Percentiles rank a stretch among this genome's conserved stretches.
Conservation (phyloP, 768 basidiomycete species). For the Leccinum ochraceum region DNA sequence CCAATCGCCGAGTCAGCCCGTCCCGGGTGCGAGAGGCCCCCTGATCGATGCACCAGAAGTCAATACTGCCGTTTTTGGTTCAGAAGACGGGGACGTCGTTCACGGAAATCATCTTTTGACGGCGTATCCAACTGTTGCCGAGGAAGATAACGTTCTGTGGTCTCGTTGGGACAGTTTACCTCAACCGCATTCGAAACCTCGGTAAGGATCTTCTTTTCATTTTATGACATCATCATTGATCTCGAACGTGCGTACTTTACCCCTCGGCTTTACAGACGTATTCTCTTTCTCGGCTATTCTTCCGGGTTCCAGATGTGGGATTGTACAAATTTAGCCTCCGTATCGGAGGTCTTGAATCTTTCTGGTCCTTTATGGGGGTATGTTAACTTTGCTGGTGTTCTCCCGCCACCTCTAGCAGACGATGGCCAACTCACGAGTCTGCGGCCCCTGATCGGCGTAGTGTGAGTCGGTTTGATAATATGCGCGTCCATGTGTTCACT, state of each 20-base stretch:
- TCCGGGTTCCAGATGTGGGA: constrained; percentile 64
- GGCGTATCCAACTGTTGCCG: constrained; percentile 32
- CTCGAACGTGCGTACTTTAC: constrained; percentile 11
- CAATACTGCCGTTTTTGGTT: constrained; percentile 11
- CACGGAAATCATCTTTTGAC: constrained; percentile 19
- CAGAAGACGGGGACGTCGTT: constrained; percentile 26
- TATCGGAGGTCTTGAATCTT: constrained; percentile 57
- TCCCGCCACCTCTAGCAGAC: constrained; percentile 34
- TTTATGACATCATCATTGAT: not conserved
- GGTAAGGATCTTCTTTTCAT: constrained; percentile 15
- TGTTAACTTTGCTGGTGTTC: constrained; percentile 41
- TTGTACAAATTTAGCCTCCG: constrained; percentile 49
- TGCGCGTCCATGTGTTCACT: constrained; percentile 7
- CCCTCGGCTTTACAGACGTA: constrained; percentile 31
- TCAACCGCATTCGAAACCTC: constrained; percentile 18
- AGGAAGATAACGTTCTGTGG: constrained; percentile 36
- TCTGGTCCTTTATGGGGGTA: constrained; percentile 36
- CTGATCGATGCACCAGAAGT: constrained; percentile 18
- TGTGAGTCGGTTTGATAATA: constrained; percentile 28
- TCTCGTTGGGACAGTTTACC: constrained; percentile 34
- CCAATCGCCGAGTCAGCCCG: constrained; percentile 13
- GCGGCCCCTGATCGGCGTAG: constrained; percentile 37
- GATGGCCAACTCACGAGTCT: constrained; percentile 34
- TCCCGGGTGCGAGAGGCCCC: constrained; percentile 5
- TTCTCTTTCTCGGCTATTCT: constrained; percentile 56